These are phyloP conservation scores for Aspergillus japonicus DNA, from an alignment of 2,329 filamentous ascomycete species.

Conservation along the genomic window DNA sequence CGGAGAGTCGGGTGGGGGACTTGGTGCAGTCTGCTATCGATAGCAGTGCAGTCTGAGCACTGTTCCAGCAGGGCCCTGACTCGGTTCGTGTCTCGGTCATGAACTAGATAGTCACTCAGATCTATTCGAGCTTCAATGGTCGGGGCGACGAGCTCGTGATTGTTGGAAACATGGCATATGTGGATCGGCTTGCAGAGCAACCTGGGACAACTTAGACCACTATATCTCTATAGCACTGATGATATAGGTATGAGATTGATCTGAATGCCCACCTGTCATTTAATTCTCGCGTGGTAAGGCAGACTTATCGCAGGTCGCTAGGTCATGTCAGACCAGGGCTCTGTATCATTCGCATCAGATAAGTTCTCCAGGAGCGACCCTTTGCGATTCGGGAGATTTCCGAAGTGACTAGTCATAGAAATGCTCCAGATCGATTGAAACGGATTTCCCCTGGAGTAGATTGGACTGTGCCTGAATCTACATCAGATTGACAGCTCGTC, in stretches of 20 bases:
- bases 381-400: not conserved
- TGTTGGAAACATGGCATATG: not conserved
- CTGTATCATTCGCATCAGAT: not conserved
- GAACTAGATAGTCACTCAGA: slow-evolving; percentile 50
- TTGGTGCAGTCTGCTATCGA: slow-evolving; percentile 52
- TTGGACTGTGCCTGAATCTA: not conserved
- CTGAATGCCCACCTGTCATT: not conserved
- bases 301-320: not conserved
- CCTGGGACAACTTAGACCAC: too few species aligned
- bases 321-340: not conserved
- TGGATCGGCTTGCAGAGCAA: not conserved
- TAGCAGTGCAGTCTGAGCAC: slow-evolving; percentile 50
- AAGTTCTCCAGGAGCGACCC: not conserved
- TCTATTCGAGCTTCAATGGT: slow-evolving; percentile 17
- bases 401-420: not conserved
- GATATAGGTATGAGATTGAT: too few species aligned
- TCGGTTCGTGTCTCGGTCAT: slow-evolving; percentile 56
- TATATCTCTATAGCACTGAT: too few species aligned
- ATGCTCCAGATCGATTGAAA: not conserved
- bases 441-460: not conserved
- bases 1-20: slow-evolving; percentile 24
- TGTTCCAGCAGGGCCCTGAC: slow-evolving; percentile 60
- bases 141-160: not conserved
- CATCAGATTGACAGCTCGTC: not conserved
- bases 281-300: not conserved